These are phyloP conservation scores for Volutella citrinella DNA, from an alignment of 2,329 filamentous ascomycete genomes.

Conservation along the genomic window DNA sequence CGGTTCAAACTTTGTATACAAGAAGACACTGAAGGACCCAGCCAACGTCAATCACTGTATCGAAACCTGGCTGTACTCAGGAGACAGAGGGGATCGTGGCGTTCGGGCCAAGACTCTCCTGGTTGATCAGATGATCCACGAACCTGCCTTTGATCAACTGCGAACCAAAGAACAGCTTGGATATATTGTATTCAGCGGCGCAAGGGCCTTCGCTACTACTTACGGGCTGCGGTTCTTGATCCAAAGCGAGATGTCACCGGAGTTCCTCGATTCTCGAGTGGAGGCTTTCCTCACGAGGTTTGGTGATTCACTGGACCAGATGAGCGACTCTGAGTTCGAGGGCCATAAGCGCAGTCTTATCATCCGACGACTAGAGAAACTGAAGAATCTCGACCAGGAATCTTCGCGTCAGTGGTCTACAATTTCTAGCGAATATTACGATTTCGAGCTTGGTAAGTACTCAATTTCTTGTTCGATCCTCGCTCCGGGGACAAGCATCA, in stretches of 20 bases:
- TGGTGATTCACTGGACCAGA: conserved; percentile 62
- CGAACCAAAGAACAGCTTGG: conserved; percentile 96
- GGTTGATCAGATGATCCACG: conserved; percentile 85
- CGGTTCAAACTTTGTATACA: conserved; percentile 81
- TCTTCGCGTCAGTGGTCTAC: conserved; percentile 80
- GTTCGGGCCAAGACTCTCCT: conserved; percentile 76
- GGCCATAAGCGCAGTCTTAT: conserved; percentile 87
- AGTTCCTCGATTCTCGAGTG: conserved; percentile 83
- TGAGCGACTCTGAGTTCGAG: conserved; percentile 84
- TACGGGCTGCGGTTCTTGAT: conserved; percentile 87
- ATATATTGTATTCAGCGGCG: conserved; percentile 89
- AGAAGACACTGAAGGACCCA: conserved; percentile 76
- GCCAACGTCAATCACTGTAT: conserved; percentile 88
- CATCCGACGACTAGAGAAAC: conserved; percentile 81
- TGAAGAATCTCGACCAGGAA: conserved; percentile 89
- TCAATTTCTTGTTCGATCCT: conserved; percentile 40
- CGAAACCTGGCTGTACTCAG: conserved; percentile 72
- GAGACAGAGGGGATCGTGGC: conserved; percentile 64
- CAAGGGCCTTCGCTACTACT: conserved; percentile 68
- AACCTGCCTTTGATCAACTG: conserved; percentile 91
- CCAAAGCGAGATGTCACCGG: conserved; percentile 82
- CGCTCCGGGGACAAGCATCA: not conserved
- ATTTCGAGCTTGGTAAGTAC: conserved; percentile 77
- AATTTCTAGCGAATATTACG: conserved; percentile 80
- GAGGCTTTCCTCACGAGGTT: conserved; percentile 77